These are phyloP conservation scores for Pleurotus djamor DNA, from an alignment of 768 basidiomycete genomes.

Conservation along the genomic window DNA sequence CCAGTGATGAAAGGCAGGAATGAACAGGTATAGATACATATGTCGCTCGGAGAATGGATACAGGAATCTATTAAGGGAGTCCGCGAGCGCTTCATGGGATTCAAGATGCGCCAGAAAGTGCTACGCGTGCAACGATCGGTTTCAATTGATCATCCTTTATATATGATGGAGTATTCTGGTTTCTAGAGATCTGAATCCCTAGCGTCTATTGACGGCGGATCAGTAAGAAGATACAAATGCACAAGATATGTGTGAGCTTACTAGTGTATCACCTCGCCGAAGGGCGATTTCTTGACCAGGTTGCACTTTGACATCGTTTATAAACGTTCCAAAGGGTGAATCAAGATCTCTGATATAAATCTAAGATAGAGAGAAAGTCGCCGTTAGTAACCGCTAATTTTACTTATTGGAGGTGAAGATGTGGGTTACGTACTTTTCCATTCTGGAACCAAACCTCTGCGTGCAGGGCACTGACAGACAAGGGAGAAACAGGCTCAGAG, in stretches of 20 bases:
- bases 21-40: no score
- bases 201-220: conserved; percentile 27
- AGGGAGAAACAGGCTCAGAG: conserved; percentile 27
- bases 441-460: conserved; percentile 46
- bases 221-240: conserved; percentile 1
- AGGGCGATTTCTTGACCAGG: conserved; percentile 25
- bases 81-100: no score
- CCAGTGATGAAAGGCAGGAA: no score
- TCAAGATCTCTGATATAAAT: conserved; percentile 45
- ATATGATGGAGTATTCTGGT: conserved; percentile 33
- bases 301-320: conserved; percentile 39
- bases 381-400: neutral
- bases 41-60: no score
- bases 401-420: neutral
- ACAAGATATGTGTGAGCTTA: conserved; percentile 18
- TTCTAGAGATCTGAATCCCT: conserved; percentile 34
- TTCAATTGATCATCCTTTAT: conserved; percentile 43
- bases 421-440: conserved; percentile 28
- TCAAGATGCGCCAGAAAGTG: conserved; percentile 25
- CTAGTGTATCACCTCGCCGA: conserved; percentile 41
- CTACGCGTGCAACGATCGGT: conserved; percentile 40
- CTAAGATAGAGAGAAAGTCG: conserved; percentile 20
- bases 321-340: conserved; percentile 44
- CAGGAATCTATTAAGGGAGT: no score
- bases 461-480: conserved; percentile 40